Conservation (phyloP, 495 filamentous ascomycete genomes). For the Opeltia flavorubescens region DNA sequence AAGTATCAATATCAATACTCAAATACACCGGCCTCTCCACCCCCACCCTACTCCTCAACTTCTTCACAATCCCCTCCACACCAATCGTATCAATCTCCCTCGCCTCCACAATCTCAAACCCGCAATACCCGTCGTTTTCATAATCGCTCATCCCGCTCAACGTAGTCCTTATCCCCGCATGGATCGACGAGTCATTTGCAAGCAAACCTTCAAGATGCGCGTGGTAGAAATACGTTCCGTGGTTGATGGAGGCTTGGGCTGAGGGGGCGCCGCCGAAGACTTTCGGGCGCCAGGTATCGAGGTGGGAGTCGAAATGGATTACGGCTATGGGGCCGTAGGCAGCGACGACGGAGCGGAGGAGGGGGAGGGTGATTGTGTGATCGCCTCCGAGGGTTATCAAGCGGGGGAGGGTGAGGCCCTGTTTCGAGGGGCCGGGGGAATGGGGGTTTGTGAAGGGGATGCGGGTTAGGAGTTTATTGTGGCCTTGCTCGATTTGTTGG, state of each 20-base stretch:
- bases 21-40: conserved; percentile 63
- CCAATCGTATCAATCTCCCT: conserved; percentile 70
- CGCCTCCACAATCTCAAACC: conserved; percentile 70
- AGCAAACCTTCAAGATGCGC: conserved; percentile 58
- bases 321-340: conserved; percentile 54
- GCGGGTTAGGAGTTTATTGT: conserved; percentile 39
- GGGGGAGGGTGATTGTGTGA: conserved; percentile 48
- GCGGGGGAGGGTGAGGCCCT: conserved; percentile 42
- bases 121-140: conserved; percentile 70
- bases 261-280: conserved; percentile 57
- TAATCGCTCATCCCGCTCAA: conserved; percentile 59
- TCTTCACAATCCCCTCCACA: conserved; percentile 54
- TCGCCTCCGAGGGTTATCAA: conserved; percentile 59
- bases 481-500: conserved; percentile 56
- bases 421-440: conserved; percentile 33
- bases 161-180: conserved; percentile 72
- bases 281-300: conserved; percentile 54
- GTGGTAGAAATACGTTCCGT: conserved; percentile 73
- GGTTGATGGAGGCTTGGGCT: conserved; percentile 57
- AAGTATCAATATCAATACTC: conserved; percentile 76
- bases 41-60: conserved; percentile 61
- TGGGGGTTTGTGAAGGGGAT: conserved; percentile 32
- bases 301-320: conserved; percentile 61
- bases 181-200: conserved; percentile 69
- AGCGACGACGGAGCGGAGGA: conserved; percentile 50